These are phyloP conservation scores for Globisporangium abappressorium DNA, from an alignment of 352 stramenopile genomes.

Conservation along the genomic window DNA sequence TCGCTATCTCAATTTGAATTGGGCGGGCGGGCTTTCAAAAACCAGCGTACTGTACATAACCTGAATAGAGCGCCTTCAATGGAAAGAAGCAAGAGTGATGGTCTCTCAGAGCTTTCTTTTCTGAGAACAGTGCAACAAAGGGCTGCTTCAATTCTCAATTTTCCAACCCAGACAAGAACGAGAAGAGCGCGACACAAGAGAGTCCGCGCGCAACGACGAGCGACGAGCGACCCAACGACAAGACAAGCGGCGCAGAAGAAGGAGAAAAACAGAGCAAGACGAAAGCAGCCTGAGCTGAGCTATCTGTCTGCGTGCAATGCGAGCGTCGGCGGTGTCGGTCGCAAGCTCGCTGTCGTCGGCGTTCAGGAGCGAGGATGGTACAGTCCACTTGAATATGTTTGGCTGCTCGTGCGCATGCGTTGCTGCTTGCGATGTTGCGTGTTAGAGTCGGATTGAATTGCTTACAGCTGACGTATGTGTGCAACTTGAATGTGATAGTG, in stretches of 20 bases:
- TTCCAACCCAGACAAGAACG: conserved; percentile 1
- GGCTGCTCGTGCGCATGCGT: not conserved
- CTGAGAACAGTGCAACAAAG: not conserved
- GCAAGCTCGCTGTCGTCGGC: not conserved
- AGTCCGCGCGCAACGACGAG: not conserved
- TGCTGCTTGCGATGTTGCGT: not conserved
- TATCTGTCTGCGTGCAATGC: not conserved
- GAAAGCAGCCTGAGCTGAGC: not conserved
- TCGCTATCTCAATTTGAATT: not conserved
- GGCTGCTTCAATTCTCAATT: conserved; percentile 1
- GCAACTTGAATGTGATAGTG: not conserved
- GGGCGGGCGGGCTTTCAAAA: not conserved
- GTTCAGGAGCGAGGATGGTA: conserved; percentile 1
- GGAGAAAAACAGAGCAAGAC: not conserved
- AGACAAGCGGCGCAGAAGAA: not conserved
- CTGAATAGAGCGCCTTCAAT: conserved; percentile 18
- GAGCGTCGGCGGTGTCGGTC: not conserved
- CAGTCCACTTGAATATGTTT: not conserved
- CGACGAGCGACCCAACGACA: conserved; percentile 5
- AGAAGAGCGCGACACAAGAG: not conserved
- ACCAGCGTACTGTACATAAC: conserved; percentile 10
- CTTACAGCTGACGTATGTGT: not conserved
- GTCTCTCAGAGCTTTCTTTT: conserved; percentile 13
- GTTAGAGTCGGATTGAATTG: not conserved
- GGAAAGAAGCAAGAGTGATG: conserved; percentile 25